Conservation (phyloP, 495 filamentous ascomycete species). For the Pyronema omphalodes region DNA sequence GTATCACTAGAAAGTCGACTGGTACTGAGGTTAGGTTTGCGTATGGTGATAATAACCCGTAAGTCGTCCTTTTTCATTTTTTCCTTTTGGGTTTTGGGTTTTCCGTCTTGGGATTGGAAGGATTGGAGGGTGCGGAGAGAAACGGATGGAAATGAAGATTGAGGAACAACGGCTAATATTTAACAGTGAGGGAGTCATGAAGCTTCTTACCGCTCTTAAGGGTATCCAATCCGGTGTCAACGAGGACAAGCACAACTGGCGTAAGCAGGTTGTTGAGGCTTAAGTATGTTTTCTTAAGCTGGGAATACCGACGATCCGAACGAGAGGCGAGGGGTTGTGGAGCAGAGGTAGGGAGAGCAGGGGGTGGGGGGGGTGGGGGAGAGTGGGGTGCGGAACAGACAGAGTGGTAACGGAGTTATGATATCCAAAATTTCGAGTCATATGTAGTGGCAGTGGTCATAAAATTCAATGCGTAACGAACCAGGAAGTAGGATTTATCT, state of each 20-base stretch:
- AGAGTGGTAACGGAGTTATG: too few relatives aligned
- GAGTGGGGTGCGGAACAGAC: too few relatives aligned
- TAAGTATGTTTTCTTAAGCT: too few relatives aligned
- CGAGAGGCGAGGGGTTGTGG: too few relatives aligned
- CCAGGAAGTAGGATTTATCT: too few relatives aligned
- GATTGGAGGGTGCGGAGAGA: background rate
- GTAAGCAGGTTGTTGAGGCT: constrained; percentile 29
- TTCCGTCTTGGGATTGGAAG: too few relatives aligned
- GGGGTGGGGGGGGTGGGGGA: too few relatives aligned
- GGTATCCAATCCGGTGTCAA: constrained; percentile 68
- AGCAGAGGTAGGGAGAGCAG: too few relatives aligned
- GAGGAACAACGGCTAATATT: constrained; percentile 37
- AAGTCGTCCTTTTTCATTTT: background rate
- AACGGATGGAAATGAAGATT: background rate
- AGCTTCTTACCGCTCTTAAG: constrained; percentile 57
- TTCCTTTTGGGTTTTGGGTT: constrained; percentile 14
- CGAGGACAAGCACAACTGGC: constrained; percentile 61
- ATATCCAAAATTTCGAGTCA: too few relatives aligned
- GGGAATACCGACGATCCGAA: too few relatives aligned
- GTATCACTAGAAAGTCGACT: constrained; percentile 52
- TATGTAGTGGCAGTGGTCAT: too few relatives aligned
- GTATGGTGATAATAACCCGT: constrained; percentile 15
- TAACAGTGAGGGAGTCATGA: constrained; percentile 47
- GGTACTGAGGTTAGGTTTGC: constrained; percentile 13
- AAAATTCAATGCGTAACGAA: too few relatives aligned